These are phyloP conservation scores for Tympanopsis confertula DNA, from an alignment of 2,329 filamentous ascomycete genomes.

Conservation along the genomic window DNA sequence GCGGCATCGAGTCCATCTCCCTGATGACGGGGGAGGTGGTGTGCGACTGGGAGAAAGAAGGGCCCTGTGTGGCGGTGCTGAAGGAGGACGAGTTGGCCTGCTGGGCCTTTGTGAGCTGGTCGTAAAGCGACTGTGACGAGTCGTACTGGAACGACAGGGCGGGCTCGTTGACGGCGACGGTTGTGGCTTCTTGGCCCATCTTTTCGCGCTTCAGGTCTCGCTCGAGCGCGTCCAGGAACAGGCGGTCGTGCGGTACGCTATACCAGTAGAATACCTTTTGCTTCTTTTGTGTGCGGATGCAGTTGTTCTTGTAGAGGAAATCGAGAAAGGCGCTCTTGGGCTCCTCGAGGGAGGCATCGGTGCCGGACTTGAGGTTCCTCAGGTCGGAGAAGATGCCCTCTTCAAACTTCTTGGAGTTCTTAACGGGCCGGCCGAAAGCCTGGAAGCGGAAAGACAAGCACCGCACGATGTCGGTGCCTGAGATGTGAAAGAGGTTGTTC, in stretches of 20 bases:
- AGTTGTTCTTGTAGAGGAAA: constrained; percentile 99
- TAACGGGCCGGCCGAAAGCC: constrained; percentile 93
- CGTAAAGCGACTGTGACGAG: constrained; percentile 95
- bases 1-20: constrained; percentile 87
- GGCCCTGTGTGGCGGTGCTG: constrained; percentile 59
- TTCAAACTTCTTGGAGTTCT: constrained; percentile 99
- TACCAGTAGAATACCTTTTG: constrained; percentile 99
- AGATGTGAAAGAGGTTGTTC: constrained; percentile 98
- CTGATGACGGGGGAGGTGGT: constrained; percentile 82
- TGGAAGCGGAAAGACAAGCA: constrained; percentile 97
- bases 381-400: constrained; percentile 98
- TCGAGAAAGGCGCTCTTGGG: constrained; percentile 97
- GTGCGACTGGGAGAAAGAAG: constrained; percentile 62
- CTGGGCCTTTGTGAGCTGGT: constrained; percentile 98
- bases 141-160: constrained; percentile 98
- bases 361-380: constrained; percentile 94
- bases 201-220: constrained; percentile 97
- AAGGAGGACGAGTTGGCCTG: constrained; percentile 98
- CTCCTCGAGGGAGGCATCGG: constrained; percentile 94
- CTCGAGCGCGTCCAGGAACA: constrained; percentile 95
- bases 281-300: constrained; percentile 99
- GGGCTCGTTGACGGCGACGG: constrained; percentile 90
- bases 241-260: constrained; percentile 91
- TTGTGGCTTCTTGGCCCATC: constrained; percentile 97
- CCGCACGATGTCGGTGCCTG: constrained; percentile 95